A percentile compares a stretch with the other conserved stretches of the same genome.
Evolutionary conservation across 2,329 filamentous ascomycete species (phyloP).

Genomic region (Paecilomyces variotii): DNA sequence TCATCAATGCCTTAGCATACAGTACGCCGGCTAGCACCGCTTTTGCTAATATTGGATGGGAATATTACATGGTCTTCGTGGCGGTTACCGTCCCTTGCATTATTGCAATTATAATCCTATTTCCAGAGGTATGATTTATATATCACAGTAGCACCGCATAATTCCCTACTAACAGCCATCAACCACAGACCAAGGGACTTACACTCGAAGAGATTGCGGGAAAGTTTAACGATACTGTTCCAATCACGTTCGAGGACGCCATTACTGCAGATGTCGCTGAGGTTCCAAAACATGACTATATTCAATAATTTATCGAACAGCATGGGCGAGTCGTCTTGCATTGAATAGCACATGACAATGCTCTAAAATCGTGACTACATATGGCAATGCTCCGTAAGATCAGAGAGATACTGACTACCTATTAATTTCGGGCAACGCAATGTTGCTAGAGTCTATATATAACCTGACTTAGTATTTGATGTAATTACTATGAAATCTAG

Average conservation of each 20-base stretch:
- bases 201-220: constrained; percentile 24
- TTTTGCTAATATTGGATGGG: constrained; percentile 22
- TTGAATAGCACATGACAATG: no score
- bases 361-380: no score
- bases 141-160: not conserved
- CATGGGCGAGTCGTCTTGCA: no score
- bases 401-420: no score
- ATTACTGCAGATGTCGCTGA: not conserved
- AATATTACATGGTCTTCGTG: constrained; percentile 22
- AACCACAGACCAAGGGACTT: constrained; percentile 16
- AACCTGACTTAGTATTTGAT: no score
- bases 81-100: constrained; percentile 12
- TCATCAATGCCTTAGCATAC: constrained; percentile 15
- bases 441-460: no score
- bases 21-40: constrained; percentile 8
- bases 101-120: constrained; percentile 14
- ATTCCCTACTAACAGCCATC: not conserved
- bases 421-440: no score
- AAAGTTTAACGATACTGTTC: constrained; percentile 22
- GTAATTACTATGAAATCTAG: no score
- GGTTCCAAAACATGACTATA: not conserved
- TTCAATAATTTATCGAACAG: no score
- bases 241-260: constrained; percentile 15
- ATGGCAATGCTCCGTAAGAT: no score
- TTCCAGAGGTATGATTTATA: constrained; percentile 14